Evolutionary conservation across 805 yeast genomes (phyloP).

Genomic region (Komagataella populi): DNA sequence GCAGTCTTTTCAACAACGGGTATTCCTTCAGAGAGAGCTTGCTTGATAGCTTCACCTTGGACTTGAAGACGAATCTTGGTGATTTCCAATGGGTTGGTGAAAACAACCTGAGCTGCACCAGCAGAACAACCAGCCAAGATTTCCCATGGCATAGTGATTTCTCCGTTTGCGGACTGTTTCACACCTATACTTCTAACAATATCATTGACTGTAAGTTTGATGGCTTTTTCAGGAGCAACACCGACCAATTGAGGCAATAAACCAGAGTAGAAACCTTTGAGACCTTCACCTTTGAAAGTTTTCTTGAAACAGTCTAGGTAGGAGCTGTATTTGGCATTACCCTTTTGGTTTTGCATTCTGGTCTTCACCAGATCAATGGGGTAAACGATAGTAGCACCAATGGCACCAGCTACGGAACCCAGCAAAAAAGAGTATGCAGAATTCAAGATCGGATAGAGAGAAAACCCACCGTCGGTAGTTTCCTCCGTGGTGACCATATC

Average conservation of each 20-base stretch:
- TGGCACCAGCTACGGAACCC: constrained; percentile 94
- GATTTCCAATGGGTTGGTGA: constrained; percentile 92
- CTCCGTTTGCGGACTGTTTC: constrained; percentile 30
- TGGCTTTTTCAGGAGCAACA: constrained; percentile 97
- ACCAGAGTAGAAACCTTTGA: constrained; percentile 82
- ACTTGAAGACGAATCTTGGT: constrained; percentile 92
- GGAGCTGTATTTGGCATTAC: constrained; percentile 54
- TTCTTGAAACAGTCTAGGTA: constrained; percentile 79
- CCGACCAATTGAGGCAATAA: constrained; percentile 90
- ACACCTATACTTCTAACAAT: constrained; percentile 64
- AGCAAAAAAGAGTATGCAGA: constrained; percentile 77
- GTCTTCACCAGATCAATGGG: constrained; percentile 95
- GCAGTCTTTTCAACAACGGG: constrained; percentile 36
- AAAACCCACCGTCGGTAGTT: constrained; percentile 24
- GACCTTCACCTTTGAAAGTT: constrained; percentile 65
- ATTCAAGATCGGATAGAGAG: constrained; percentile 58
- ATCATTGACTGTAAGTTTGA: constrained; percentile 89
- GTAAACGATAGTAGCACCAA: constrained; percentile 96
- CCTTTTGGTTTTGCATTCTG: constrained; percentile 92
- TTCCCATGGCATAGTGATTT: constrained; percentile 47
- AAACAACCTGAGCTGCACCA: constrained; percentile 92
- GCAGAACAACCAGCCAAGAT: constrained; percentile 85
- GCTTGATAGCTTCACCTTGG: constrained; percentile 56
- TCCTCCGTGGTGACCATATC: constrained; percentile 36
- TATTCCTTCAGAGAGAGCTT: constrained; percentile 16